phyloP scores from a whole-genome alignment of 345 rosid genomes.

The Fremontodendron californicum region DNA sequence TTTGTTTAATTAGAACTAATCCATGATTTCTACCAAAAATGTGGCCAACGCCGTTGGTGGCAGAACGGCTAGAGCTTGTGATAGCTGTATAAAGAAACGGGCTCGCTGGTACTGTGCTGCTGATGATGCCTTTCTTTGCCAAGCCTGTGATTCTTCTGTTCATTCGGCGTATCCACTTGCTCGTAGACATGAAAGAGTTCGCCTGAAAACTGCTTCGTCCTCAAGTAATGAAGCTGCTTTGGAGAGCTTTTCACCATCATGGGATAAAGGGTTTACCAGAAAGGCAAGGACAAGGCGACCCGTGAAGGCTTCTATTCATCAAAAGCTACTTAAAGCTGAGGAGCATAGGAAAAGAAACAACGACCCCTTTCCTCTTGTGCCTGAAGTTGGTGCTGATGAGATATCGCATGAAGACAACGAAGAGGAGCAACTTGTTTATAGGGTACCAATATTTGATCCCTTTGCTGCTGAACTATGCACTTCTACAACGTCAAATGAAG shows the following conservation, averaged over 20 bases:
- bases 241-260: conserved; percentile 35
- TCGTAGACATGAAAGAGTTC: conserved; percentile 77
- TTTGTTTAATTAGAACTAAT: background rate
- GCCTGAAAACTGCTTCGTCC: conserved; percentile 56
- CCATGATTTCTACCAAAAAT: conserved; percentile 42
- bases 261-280: conserved; percentile 79
- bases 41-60: conserved; percentile 67
- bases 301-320: conserved; percentile 19
- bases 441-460: conserved; percentile 82
- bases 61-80: conserved; percentile 86
- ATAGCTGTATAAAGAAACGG: conserved; percentile 64
- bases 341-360: conserved; percentile 10
- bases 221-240: background rate
- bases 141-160: conserved; percentile 69
- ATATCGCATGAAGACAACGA: conserved; percentile 48
- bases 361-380: conserved; percentile 47
- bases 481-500: conserved; percentile 30
- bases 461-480: conserved; percentile 45
- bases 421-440: conserved; percentile 74
- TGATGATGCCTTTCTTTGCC: conserved; percentile 98
- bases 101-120: conserved; percentile 96
- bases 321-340: conserved; percentile 3
- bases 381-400: conserved; percentile 70
- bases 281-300: conserved; percentile 83
- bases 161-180: conserved; percentile 91